Conservation (phyloP, 2,329 filamentous ascomycete genomes). For the Orbilia blumenaviensis region DNA sequence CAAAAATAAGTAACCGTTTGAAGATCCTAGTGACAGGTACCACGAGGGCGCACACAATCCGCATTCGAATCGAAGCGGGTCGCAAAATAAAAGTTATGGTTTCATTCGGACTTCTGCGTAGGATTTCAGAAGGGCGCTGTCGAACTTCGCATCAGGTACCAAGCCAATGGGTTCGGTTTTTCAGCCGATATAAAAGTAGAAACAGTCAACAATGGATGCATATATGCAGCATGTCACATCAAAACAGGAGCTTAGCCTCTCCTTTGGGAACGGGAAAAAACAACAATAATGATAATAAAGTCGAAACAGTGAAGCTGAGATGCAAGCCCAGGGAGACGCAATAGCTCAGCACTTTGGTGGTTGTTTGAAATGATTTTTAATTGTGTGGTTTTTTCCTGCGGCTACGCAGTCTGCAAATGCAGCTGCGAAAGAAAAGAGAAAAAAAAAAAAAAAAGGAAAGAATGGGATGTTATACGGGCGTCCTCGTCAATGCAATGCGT, state of each 20-base stretch:
- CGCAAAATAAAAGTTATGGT: not conserved
- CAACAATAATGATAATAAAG: not conserved
- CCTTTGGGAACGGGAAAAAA: not conserved
- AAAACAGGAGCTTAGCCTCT: conserved; percentile 30
- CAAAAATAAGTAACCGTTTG: conserved; percentile 17
- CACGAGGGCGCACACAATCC: not conserved
- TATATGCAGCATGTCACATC: conserved; percentile 8
- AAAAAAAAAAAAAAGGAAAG: conserved; percentile 4
- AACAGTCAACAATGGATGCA: conserved; percentile 1
- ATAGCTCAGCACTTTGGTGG: not conserved
- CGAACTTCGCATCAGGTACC: not conserved
- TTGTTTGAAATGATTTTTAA: not conserved
- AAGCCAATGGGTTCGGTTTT: not conserved
- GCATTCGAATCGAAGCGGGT: not conserved
- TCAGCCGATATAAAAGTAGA: conserved; percentile 35
- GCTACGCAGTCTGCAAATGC: not conserved
- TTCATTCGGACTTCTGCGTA: conserved; percentile 8
- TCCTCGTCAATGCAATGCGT: conserved; percentile 10
- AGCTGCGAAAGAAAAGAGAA: not conserved
- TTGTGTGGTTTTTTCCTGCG: not conserved
- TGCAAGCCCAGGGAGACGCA: not conserved
- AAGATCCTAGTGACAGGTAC: not conserved
- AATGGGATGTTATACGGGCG: not conserved
- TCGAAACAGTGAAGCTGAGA: no score
- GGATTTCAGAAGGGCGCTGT: not conserved